These are phyloP conservation scores for Lipomyces lipofer DNA, from an alignment of 805 yeast genomes.

Conservation along the genomic window DNA sequence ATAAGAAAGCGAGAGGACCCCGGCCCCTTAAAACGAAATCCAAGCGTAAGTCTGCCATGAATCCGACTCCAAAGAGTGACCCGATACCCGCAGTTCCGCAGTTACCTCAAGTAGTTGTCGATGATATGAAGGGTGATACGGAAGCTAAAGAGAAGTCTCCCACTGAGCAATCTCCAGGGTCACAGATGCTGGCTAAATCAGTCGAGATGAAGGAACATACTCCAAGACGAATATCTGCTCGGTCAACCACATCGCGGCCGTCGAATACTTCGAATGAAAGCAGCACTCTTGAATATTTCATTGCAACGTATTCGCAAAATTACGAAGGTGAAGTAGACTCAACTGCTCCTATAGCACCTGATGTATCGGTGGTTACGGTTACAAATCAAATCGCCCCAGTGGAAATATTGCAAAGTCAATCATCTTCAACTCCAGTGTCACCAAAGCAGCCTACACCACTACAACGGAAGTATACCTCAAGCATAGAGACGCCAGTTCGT, in stretches of 20 bases:
- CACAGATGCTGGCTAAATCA: no score
- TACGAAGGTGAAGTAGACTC: not conserved
- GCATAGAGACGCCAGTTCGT: no score
- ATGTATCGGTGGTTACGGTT: no score
- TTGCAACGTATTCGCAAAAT: conserved; percentile 2
- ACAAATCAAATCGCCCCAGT: no score
- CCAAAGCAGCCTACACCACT: no score
- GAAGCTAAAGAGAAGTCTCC: not conserved
- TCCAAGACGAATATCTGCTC: no score
- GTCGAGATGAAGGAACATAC: no score
- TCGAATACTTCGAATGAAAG: not conserved
- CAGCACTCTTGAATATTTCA: not conserved
- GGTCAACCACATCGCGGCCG: not conserved
- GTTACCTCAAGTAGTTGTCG: conserved; percentile 5
- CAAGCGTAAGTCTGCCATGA: no score
- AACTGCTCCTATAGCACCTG: not conserved
- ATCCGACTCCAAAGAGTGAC: not conserved
- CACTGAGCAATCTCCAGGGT: not conserved
- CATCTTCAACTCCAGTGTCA: no score
- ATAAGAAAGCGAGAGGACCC: conserved; percentile 24
- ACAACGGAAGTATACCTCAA: no score
- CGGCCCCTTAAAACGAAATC: conserved; percentile 27
- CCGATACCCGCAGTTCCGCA: conserved; percentile 14
- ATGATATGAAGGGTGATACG: no score
- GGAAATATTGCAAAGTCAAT: no score